Evolutionary conservation across 1,284 basidiomycete species (phyloP).

Genomic region (Neonothopanus nambi): DNA sequence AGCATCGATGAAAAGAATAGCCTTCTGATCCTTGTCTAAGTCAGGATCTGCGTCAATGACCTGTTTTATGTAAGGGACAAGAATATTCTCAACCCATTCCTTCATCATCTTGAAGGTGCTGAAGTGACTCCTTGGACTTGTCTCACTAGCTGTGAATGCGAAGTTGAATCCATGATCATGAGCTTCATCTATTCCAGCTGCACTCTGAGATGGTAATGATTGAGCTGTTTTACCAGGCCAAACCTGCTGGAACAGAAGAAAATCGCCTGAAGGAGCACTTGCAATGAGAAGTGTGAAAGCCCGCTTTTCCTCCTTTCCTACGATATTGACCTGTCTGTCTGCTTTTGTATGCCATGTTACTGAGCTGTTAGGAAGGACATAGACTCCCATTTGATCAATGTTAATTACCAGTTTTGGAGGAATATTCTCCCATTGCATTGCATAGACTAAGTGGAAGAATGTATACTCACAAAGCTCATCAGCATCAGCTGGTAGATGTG

Average conservation of each 20-base stretch:
- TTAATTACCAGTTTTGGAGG: slow-evolving; percentile 18
- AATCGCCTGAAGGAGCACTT: slow-evolving; percentile 21
- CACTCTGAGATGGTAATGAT: slow-evolving; percentile 19
- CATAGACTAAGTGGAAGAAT: slow-evolving; percentile 22
- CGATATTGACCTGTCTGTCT: slow-evolving; percentile 26
- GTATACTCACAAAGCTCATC: slow-evolving; percentile 17
- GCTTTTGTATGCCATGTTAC: slow-evolving; percentile 24
- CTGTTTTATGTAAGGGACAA: slow-evolving; percentile 17
- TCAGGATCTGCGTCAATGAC: slow-evolving; percentile 11
- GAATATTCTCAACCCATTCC: slow-evolving; percentile 19
- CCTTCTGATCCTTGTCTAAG: slow-evolving; percentile 21
- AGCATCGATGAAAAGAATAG: slow-evolving; percentile 23
- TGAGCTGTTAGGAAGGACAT: slow-evolving; percentile 21
- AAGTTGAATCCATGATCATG: slow-evolving; percentile 20
- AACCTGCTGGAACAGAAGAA: slow-evolving; percentile 33
- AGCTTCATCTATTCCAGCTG: slow-evolving; percentile 20
- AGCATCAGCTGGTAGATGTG: slow-evolving; percentile 22
- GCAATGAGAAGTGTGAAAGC: slow-evolving; percentile 31
- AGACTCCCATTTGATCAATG: slow-evolving; percentile 25
- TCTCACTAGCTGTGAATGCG: slow-evolving; percentile 16
- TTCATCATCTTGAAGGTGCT: slow-evolving; percentile 18
- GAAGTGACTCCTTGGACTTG: slow-evolving; percentile 19
- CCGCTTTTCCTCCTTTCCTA: slow-evolving; percentile 29
- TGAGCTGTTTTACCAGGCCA: slow-evolving; percentile 23
- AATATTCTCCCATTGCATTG: slow-evolving; percentile 22